Percentiles rank a stretch among this genome's conserved stretches.
Conservation (phyloP, 2,329 filamentous ascomycete genomes). For the Clonostachys byssicola region DNA sequence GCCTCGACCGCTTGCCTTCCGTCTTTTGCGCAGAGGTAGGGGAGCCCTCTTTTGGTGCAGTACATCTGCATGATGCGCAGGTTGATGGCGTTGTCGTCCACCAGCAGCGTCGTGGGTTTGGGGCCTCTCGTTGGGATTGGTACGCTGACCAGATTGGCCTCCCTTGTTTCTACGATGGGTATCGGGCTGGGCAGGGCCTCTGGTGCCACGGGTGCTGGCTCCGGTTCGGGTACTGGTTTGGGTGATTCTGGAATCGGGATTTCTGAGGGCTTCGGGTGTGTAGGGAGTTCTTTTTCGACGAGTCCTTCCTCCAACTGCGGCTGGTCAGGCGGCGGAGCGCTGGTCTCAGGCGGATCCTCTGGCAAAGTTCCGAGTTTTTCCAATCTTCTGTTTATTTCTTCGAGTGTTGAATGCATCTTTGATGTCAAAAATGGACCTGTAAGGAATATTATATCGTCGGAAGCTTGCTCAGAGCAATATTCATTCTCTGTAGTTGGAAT, state of each 20-base stretch:
- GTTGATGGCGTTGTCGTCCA: slow-evolving; percentile 44
- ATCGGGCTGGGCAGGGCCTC: too few species aligned
- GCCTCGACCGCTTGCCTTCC: slow-evolving; percentile 35
- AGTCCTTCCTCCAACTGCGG: too few species aligned
- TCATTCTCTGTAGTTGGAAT: background rate
- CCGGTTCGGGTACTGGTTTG: too few species aligned
- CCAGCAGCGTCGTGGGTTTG: slow-evolving; percentile 25
- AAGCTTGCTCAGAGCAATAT: background rate
- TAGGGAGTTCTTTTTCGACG: too few species aligned
- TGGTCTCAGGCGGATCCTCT: too few species aligned
- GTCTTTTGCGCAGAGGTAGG: slow-evolving; percentile 34
- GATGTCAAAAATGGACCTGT: background rate
- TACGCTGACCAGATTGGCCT: too few species aligned
- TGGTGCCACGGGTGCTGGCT: too few species aligned
- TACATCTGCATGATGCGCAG: slow-evolving; percentile 42
- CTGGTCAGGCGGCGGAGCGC: too few species aligned
- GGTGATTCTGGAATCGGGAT: too few species aligned
- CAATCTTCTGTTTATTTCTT: background rate
- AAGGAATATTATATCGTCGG: background rate
- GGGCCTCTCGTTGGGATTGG: background rate
- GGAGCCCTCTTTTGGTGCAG: slow-evolving; percentile 33
- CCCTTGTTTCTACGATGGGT: too few species aligned
- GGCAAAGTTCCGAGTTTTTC: too few species aligned
- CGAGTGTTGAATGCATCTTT: background rate
- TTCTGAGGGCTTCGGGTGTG: too few species aligned